These are phyloP conservation scores for Scheffersomyces illinoinensis DNA, from an alignment of 1,139 yeast species.

Conservation along the genomic window DNA sequence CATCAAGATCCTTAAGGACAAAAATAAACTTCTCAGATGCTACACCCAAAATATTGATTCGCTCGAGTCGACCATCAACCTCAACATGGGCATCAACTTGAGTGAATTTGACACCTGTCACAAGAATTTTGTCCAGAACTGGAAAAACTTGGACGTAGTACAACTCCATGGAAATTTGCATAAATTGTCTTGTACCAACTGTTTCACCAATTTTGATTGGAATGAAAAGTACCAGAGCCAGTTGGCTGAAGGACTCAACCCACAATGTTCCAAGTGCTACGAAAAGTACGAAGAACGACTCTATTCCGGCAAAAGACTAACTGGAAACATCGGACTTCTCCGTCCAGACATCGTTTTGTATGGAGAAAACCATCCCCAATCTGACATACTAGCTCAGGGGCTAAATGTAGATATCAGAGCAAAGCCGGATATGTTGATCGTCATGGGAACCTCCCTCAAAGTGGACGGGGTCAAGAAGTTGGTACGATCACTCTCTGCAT, in stretches of 20 bases:
- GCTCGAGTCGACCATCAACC: conserved; percentile 36
- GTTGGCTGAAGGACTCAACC: conserved; percentile 56
- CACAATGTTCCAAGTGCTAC: conserved; percentile 63
- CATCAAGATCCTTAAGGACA: conserved; percentile 62
- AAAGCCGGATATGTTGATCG: conserved; percentile 64
- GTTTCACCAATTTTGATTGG: conserved; percentile 67
- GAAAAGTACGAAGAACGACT: conserved; percentile 54
- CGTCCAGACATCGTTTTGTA: conserved; percentile 77
- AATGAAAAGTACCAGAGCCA: conserved; percentile 43
- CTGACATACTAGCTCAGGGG: conserved; percentile 64
- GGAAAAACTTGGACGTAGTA: conserved; percentile 74
- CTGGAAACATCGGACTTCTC: conserved; percentile 60
- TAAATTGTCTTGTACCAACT: conserved; percentile 68
- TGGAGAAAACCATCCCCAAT: conserved; percentile 78
- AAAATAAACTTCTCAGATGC: conserved; percentile 73
- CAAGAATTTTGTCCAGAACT: conserved; percentile 37
- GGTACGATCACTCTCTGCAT: conserved; percentile 58
- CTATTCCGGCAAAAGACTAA: conserved; percentile 59
- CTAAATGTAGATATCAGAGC: conserved; percentile 54
- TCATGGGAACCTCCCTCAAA: conserved; percentile 75
- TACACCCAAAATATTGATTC: conserved; percentile 79
- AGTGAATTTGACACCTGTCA: conserved; percentile 25
- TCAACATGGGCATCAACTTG: conserved; percentile 44
- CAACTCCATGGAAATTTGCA: conserved; percentile 91
- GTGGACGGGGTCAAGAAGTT: conserved; percentile 72